Conservation (phyloP, 208 protist genomes). For the Wallacemonas sp. region DNA sequence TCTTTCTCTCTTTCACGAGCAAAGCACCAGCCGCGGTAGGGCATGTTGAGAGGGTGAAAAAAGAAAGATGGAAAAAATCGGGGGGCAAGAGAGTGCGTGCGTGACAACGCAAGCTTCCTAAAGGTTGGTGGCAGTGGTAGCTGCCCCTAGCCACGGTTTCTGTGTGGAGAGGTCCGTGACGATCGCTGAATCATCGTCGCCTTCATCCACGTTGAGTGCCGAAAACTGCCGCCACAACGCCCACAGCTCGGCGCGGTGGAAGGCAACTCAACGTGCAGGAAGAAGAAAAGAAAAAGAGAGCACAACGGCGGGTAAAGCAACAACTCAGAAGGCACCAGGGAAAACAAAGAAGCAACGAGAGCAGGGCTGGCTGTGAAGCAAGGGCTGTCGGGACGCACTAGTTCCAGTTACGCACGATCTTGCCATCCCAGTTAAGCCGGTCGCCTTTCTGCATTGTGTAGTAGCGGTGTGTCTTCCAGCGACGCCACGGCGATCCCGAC, state of each 20-base stretch:
- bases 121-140: too few species aligned
- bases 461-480: constrained; percentile 89
- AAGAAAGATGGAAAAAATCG: constrained; percentile 5
- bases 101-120: too few species aligned
- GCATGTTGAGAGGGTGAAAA: too few species aligned
- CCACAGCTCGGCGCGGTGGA: not conserved
- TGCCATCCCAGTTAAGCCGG: constrained; percentile 84
- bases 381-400: constrained; percentile 11
- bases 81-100: too few species aligned
- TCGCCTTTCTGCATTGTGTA: constrained; percentile 91
- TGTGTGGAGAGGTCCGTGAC: too few species aligned
- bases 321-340: not conserved
- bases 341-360: not conserved
- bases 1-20: too few species aligned
- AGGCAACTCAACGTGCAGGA: not conserved
- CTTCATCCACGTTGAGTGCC: not conserved
- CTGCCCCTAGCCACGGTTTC: too few species aligned
- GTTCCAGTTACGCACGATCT: constrained; percentile 90
- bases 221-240: too few species aligned
- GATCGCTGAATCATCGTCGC: too few species aligned
- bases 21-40: too few species aligned
- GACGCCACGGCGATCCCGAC: constrained; percentile 74
- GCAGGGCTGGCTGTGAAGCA: too few species aligned
- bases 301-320: not conserved
- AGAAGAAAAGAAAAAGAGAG: constrained; percentile 3